Base-by-base conservation (phyloP, 2,329 filamentous ascomycete genomes). In the Taxawa tesnikishii region DNA sequence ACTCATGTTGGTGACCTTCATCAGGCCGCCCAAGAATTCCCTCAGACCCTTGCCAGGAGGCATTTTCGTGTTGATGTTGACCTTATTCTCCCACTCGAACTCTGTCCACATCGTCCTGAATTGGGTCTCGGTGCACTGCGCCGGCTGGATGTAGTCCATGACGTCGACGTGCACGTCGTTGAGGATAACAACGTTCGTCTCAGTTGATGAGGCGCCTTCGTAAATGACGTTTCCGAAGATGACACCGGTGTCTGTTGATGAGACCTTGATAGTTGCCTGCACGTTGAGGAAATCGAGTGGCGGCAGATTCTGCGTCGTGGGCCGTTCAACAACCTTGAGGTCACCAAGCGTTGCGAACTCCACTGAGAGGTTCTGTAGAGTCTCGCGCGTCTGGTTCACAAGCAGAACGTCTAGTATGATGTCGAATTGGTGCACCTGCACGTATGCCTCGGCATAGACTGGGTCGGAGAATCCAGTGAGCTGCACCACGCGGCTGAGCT, bases 41-140 rank as follows among this genome's bases (percentile, higher is more conserved):
- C 88, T 75, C 39, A 98, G 68, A 16, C 75, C 80, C 66, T 88
- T 93, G 44, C 83, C 84, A n/a, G 44, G 39, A 13, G 46, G 46
- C 48, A 56, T 49, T 68, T 94, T 96, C 42, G 83, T 92, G 62
- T 94, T 94, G 64, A 98, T 96, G 64, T 98, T 98, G 59, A 98
- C 88, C 73, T 98, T 98, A 66, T 98, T 98, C 68, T 98, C 90
- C 90, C 90, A 98, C 56, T 98, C 90, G 45, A 98, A 98, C 55
- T 98, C 90, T 23, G 90, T 98, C 90, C 90, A 98, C 90, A 98
- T 98, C n/a, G 84, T 93, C 38, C 90, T 76, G 77, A 98, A 98
- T 51, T 96, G 85, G 8, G 88, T 94, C 67, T 98, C 90, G 4
- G 84, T 90, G 68, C 90, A 98, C 11, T 85, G 79, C 5, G 88